A percentile compares a stretch with the other conserved stretches of the same genome.
phyloP scores from a whole-genome alignment of 345 rosid genomes.

The Anastatica hierochuntica region DNA sequence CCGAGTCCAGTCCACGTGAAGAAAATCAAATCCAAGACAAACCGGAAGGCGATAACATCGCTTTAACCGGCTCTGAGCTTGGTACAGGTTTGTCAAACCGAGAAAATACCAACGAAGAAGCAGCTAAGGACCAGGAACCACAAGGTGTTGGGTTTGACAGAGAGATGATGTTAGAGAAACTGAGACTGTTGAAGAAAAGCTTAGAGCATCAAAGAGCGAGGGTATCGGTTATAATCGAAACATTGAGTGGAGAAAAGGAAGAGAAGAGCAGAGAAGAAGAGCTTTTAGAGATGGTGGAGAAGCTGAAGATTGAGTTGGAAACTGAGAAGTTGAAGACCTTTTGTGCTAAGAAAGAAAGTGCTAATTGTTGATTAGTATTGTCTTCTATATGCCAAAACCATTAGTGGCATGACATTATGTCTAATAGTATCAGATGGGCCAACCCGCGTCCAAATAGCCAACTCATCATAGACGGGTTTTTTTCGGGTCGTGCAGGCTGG shows the following conservation, averaged over 20 bases:
- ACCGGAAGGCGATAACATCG: background rate
- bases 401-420: no score
- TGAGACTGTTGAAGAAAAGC: constrained; percentile 41
- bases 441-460: no score
- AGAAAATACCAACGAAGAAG: background rate
- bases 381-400: no score
- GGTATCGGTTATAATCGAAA: constrained; percentile 35
- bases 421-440: no score
- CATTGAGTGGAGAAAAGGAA: constrained; percentile 54
- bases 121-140: no score
- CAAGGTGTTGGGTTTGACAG: constrained; percentile 19
- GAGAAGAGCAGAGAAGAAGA: constrained; percentile 38
- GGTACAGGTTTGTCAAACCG: constrained; percentile 5
- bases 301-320: constrained; percentile 38
- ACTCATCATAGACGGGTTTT: no score
- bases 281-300: constrained; percentile 34
- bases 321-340: constrained; percentile 23
- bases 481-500: no score
- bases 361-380: constrained; percentile 7
- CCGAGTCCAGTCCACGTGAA: constrained; percentile 13
- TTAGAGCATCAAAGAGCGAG: constrained; percentile 59
- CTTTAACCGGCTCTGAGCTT: background rate
- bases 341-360: constrained; percentile 17
- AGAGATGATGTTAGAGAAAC: constrained; percentile 34
- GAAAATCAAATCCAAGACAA: background rate